A percentile compares a stretch with the other conserved stretches of the same genome.
phyloP scores from a whole-genome alignment of 1,284 basidiomycete genomes.

The Rhodotorula sp. region DNA sequence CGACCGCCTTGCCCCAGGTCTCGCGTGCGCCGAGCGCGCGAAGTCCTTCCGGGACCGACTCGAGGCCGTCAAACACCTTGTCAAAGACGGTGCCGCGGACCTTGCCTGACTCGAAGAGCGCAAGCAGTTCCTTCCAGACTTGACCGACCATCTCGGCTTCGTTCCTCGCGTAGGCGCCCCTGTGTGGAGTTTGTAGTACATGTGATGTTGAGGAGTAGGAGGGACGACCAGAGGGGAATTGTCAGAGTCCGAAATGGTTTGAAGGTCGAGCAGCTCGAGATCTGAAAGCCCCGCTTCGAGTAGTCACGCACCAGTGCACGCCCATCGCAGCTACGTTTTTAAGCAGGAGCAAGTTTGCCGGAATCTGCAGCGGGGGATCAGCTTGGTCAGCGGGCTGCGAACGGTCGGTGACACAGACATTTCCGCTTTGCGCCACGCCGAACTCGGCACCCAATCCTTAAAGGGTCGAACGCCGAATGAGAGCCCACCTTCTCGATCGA shows the following conservation, averaged over 20 bases:
- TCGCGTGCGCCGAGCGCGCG: slow-evolving; percentile 63
- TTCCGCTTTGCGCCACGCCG: too few species aligned
- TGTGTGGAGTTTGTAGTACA: not conserved
- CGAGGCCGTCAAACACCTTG: slow-evolving; percentile 68
- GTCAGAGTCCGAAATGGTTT: too few species aligned
- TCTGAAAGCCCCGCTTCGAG: too few species aligned
- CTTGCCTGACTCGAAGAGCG: slow-evolving; percentile 65
- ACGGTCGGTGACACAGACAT: too few species aligned
- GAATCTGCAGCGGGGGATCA: slow-evolving; percentile 57
- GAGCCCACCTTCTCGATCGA: slow-evolving; percentile 74
- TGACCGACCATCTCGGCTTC: slow-evolving; percentile 64
- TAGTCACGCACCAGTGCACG: slow-evolving; percentile 64
- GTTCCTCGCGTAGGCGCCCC: slow-evolving; percentile 56
- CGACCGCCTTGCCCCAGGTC: slow-evolving; percentile 89
- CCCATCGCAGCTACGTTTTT: slow-evolving; percentile 82
- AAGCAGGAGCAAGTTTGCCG: slow-evolving; percentile 80
- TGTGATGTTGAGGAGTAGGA: too few species aligned
- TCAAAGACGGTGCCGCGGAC: slow-evolving; percentile 72
- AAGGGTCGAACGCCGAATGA: too few species aligned
- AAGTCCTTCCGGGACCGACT: slow-evolving; percentile 59
- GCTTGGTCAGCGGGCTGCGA: not conserved
- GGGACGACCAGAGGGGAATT: too few species aligned
- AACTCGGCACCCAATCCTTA: too few species aligned
- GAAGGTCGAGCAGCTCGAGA: not conserved
- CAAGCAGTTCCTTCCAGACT: slow-evolving; percentile 73